Evolutionary conservation across 139 green algal species (phyloP), one percentile per base, ranked within the genome.

Genomic region (Microglena sp.): DNA sequence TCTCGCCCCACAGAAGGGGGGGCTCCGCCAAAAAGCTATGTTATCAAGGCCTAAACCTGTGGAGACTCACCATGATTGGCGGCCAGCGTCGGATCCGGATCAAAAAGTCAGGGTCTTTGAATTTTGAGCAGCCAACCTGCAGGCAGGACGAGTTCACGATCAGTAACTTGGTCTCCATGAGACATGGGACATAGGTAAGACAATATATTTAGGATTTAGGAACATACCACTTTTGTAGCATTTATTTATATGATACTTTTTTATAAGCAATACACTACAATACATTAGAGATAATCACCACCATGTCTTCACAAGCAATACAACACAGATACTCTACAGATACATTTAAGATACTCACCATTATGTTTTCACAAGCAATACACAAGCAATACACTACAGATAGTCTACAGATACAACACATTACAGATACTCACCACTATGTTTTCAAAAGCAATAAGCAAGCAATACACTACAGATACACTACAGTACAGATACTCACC

Each of bases 101-200:
- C 64, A 95, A 65, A 87, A 87, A 95, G 35, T 94, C 84, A 6
- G 31, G 2, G 59, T 94, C 88, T 35, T 70, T 43, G 55, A 93
- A 96, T 43, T 86, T 83, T 31, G 27, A 62, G 80, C 89, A 95
- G 1, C 89, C 88, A 0, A 85, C 72, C 24, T 55, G 7, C 26
- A 27, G 24, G 28, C 4, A 29, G 15, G 21, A 29, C n/a, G n/a
- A n/a, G n/a, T n/a, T n/a, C n/a, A n/a, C n/a, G n/a, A n/a, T n/a
- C n/a, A n/a, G n/a, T n/a, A n/a, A n/a, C n/a, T n/a, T n/a, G n/a
- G n/a, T n/a, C n/a, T n/a, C n/a, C n/a, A n/a, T n/a, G n/a, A n/a
- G n/a, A n/a, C n/a, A n/a, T n/a, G n/a, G n/a, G n/a, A n/a, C n/a
- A n/a, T n/a, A n/a, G n/a, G n/a, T n/a, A n/a, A n/a, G n/a, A n/a